These are phyloP conservation scores for Tetrahymena borealis DNA, from an alignment of 73 alveolate species.

Conservation along the genomic window DNA sequence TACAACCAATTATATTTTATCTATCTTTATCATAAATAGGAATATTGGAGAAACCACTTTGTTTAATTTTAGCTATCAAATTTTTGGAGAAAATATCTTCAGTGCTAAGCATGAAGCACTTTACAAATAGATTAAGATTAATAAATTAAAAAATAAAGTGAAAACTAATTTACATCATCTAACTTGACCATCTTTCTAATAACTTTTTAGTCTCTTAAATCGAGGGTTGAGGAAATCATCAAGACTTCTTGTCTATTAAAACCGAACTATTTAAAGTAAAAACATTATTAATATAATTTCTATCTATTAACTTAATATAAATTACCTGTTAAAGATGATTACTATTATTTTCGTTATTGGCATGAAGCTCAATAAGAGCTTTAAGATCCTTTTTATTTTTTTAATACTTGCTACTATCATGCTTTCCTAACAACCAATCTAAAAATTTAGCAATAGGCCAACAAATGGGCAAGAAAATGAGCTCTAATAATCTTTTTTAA, in stretches of 20 bases:
- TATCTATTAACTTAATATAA: too few relatives aligned
- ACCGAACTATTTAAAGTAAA: conserved; percentile 44
- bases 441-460: conserved; percentile 62
- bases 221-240: conserved; percentile 56
- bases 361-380: conserved; percentile 63
- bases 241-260: conserved; percentile 38
- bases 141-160: conserved; percentile 28
- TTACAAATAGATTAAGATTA: conserved; percentile 23
- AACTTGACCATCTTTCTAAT: conserved; percentile 50
- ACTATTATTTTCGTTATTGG: conserved; percentile 34
- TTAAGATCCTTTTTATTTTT: conserved; percentile 52
- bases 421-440: conserved; percentile 69
- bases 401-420: conserved; percentile 57
- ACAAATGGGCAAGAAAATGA: conserved; percentile 51
- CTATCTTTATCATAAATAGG: conserved; percentile 53
- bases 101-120: conserved; percentile 39
- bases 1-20: conserved; percentile 57
- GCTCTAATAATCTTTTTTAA: conserved; percentile 17
- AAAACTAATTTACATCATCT: conserved; percentile 43
- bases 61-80: conserved; percentile 31
- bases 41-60: conserved; percentile 60
- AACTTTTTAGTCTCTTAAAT: conserved; percentile 40
- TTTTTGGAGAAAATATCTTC: conserved; percentile 45
- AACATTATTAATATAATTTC: conserved; percentile 29
- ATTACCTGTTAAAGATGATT: conserved; percentile 45